Conservation (phyloP, 2,329 filamentous ascomycete species). For the Paramyrothecium roridum region DNA sequence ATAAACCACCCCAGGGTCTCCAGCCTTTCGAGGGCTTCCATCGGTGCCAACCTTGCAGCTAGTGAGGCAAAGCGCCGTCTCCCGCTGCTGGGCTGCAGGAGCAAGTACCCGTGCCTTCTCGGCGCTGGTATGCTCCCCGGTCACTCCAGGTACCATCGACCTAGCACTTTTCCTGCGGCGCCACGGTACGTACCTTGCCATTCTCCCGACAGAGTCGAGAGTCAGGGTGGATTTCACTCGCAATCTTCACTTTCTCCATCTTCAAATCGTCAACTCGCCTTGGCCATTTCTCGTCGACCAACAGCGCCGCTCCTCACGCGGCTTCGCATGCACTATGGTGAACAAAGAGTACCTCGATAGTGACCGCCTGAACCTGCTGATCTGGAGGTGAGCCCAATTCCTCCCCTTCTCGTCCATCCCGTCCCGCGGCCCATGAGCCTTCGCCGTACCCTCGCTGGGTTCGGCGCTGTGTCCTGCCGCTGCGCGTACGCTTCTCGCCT, state of each 20-base stretch:
- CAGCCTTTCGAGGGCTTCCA: background rate
- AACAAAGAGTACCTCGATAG: conserved; percentile 61
- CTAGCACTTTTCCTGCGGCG: too few relatives aligned
- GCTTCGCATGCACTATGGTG: conserved; percentile 39
- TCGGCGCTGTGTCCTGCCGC: conserved; percentile 8
- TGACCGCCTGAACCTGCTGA: conserved; percentile 66
- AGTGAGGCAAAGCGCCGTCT: background rate
- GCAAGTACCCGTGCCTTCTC: background rate
- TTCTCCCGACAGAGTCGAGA: background rate
- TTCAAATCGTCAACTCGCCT: too few relatives aligned
- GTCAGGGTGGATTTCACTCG: conserved; percentile 29
- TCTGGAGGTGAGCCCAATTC: conserved; percentile 61
- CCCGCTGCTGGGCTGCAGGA: background rate
- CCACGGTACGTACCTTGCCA: background rate
- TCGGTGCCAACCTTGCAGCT: background rate
- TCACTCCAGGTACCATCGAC: background rate
- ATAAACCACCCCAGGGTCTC: background rate
- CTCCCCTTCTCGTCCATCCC: conserved; percentile 19
- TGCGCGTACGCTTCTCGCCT: too few relatives aligned
- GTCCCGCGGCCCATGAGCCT: conserved; percentile 11
- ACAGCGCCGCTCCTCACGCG: conserved; percentile 20
- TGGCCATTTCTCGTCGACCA: background rate
- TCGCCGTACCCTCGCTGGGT: conserved; percentile 4
- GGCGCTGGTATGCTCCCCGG: background rate
- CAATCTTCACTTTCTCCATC: conserved; percentile 27